Conservation (phyloP, 805 yeast genomes). For the Cyberlindnera veronae region DNA sequence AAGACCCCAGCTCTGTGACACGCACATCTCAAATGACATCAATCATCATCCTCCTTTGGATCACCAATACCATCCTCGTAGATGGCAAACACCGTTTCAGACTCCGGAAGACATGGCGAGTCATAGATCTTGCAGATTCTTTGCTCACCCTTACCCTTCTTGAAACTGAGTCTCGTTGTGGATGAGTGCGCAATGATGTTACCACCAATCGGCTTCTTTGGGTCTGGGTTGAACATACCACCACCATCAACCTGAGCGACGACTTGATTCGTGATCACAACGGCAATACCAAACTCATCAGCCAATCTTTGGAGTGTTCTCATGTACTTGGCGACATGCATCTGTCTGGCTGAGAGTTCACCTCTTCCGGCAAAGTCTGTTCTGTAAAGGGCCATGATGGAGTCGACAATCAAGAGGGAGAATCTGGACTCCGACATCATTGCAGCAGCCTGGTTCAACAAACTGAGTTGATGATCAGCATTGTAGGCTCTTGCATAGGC, state of each 20-base stretch:
- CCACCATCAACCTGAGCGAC: constrained; percentile 96
- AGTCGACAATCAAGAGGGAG: constrained; percentile 88
- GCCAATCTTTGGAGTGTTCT: constrained; percentile 89
- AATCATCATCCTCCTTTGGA: constrained; percentile 60
- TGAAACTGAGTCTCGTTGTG: constrained; percentile 86
- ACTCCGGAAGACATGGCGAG: constrained; percentile 94
- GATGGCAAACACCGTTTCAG: constrained; percentile 92
- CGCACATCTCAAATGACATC: too few species aligned
- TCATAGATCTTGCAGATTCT: constrained; percentile 94
- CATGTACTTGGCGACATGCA: constrained; percentile 91
- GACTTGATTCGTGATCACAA: constrained; percentile 92
- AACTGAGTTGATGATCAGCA: constrained; percentile 90
- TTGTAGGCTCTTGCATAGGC: constrained; percentile 97
- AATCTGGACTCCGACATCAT: constrained; percentile 96
- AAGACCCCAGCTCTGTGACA: too few species aligned
- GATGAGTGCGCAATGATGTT: constrained; percentile 96
- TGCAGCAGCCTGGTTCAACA: constrained; percentile 84
- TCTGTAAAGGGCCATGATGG: constrained; percentile 93
- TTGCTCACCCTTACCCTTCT: constrained; percentile 88
- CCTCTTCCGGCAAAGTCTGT: constrained; percentile 96
- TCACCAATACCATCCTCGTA: constrained; percentile 97
- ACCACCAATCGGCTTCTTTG: constrained; percentile 98
- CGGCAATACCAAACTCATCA: constrained; percentile 97
- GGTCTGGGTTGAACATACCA: constrained; percentile 83
- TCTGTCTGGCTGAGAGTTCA: constrained; percentile 90